phyloP scores from a whole-genome alignment of 23 red algal genomes.

The Chondrus crispus region DNA sequence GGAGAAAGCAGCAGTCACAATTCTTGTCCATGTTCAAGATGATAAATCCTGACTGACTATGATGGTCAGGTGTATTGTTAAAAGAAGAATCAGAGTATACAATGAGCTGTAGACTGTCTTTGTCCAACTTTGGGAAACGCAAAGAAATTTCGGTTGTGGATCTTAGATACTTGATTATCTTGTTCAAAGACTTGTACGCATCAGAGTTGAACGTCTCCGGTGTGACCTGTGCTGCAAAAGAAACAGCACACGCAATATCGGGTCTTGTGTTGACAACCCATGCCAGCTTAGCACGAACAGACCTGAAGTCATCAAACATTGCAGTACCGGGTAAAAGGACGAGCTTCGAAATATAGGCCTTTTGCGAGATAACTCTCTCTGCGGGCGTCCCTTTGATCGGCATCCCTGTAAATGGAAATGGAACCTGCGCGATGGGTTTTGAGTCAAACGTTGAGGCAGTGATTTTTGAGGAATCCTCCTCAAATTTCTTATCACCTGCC shows the following conservation, averaged over 20 bases:
- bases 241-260: neutral
- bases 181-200: neutral
- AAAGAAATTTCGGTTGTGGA: neutral
- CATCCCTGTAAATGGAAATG: too few species aligned
- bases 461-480: too few species aligned
- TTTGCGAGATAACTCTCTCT: neutral
- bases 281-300: neutral
- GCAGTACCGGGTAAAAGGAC: neutral
- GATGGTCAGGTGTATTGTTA: neutral
- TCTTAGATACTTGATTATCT: neutral
- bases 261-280: neutral
- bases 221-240: neutral
- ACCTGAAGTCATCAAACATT: neutral
- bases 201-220: neutral
- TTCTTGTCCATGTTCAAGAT: neutral
- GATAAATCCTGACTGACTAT: neutral
- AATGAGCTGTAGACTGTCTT: neutral
- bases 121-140: neutral
- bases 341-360: neutral
- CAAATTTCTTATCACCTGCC: too few species aligned
- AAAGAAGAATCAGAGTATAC: neutral
- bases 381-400: too few species aligned
- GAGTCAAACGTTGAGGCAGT: too few species aligned
- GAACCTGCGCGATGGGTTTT: too few species aligned
- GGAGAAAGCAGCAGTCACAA: neutral